Evolutionary conservation across 352 stramenopile species (phyloP).

Genomic region (Phytophthora lateralis): DNA sequence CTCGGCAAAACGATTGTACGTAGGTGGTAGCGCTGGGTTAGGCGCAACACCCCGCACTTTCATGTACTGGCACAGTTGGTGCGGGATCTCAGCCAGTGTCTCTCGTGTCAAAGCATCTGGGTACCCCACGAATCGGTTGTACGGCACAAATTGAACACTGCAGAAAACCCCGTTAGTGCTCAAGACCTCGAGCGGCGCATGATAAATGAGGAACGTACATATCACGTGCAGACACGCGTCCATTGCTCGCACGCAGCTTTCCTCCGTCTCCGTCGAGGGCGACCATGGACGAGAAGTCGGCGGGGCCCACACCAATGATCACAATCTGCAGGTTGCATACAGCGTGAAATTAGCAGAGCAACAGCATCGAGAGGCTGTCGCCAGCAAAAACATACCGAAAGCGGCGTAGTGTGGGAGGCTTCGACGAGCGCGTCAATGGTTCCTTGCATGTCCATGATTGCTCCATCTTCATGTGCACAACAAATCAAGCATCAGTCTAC

Average conservation of each 20-base stretch:
- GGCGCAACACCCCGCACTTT: conserved; percentile 60
- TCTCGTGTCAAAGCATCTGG: conserved; percentile 51
- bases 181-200: not conserved
- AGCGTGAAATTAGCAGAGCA: conserved; percentile 5
- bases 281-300: conserved; percentile 75
- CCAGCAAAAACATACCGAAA: conserved; percentile 42
- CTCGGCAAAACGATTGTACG: conserved; percentile 53
- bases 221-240: conserved; percentile 49
- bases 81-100: conserved; percentile 74
- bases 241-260: conserved; percentile 49
- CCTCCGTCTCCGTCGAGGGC: conserved; percentile 64
- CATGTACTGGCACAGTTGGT: conserved; percentile 83
- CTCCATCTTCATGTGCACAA: conserved; percentile 51
- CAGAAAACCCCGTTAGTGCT: conserved; percentile 5
- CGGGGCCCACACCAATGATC: conserved; percentile 75
- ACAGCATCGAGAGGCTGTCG: not conserved
- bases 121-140: conserved; percentile 53
- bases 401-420: conserved; percentile 52
- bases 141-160: conserved; percentile 74
- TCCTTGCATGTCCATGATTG: conserved; percentile 87
- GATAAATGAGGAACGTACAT: conserved; percentile 43
- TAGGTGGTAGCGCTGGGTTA: conserved; percentile 51
- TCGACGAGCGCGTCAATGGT: conserved; percentile 66
- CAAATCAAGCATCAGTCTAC: conserved; percentile 1
- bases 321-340: conserved; percentile 53